Conservation (phyloP, 1,139 yeast species). For the Kurtzmaniella natalensis region DNA sequence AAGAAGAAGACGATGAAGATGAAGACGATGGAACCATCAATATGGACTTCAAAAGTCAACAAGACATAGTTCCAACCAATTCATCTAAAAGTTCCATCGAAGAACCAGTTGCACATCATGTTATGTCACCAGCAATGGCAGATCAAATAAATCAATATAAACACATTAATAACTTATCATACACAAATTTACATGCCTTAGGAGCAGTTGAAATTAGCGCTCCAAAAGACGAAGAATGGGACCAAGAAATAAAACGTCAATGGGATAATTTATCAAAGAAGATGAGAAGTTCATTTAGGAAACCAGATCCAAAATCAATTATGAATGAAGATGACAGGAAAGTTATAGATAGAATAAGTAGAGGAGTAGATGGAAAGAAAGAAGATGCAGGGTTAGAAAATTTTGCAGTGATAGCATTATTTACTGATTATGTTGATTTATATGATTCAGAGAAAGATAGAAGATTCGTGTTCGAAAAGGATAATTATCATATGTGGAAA, state of each 20-base stretch:
- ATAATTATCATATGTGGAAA: conserved; percentile 61
- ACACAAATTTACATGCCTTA: conserved; percentile 25
- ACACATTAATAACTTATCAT: conserved; percentile 20
- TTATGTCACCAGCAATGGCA: conserved; percentile 26
- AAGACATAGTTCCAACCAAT: conserved; percentile 5
- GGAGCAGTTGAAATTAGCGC: conserved; percentile 27
- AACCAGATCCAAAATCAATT: conserved; percentile 64
- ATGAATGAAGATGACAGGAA: conserved; percentile 56
- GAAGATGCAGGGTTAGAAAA: conserved; percentile 65
- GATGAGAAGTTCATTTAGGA: conserved; percentile 62
- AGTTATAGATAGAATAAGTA: conserved; percentile 60
- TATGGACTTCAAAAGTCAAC: conserved; percentile 9
- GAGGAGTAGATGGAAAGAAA: conserved; percentile 83
- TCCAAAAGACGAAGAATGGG: conserved; percentile 66
- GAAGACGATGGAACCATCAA: conserved; percentile 14
- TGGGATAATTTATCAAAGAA: conserved; percentile 59
- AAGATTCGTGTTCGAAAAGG: conserved; percentile 51
- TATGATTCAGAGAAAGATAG: conserved; percentile 57
- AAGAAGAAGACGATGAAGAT: conserved; percentile 6
- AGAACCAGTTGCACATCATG: conserved; percentile 19
- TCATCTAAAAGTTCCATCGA: conserved; percentile 7
- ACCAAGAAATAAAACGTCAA: conserved; percentile 52
- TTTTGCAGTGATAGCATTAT: conserved; percentile 65
- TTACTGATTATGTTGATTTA: conserved; percentile 70
- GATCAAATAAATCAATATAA: conserved; percentile 10